phyloP scores from a whole-genome alignment of 768 basidiomycete species.

The Clitopilus passeckerianus region DNA sequence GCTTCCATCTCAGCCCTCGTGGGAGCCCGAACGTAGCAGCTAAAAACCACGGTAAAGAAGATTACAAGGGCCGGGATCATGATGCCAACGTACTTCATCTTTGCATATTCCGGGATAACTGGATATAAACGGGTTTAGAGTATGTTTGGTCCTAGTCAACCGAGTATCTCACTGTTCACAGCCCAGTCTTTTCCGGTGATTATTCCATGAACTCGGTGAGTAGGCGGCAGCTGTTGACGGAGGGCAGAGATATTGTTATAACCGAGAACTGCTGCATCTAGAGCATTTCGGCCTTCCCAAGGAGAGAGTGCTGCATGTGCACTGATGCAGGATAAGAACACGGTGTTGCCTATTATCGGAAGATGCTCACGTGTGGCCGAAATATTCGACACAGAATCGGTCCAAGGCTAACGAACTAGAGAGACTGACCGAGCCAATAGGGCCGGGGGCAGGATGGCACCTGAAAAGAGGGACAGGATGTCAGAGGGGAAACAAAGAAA shows the following conservation, averaged over 20 bases:
- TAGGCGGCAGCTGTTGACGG: slow-evolving; percentile 77
- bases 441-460: slow-evolving; percentile 82
- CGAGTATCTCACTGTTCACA: slow-evolving; percentile 49
- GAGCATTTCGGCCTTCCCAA: slow-evolving; percentile 80
- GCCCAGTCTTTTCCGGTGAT: slow-evolving; percentile 75
- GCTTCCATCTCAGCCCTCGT: slow-evolving; percentile 55
- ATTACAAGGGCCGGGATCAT: too few relatives aligned
- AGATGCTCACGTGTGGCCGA: slow-evolving; percentile 60
- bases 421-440: slow-evolving; percentile 61
- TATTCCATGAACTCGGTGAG: slow-evolving; percentile 76
- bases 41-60: slow-evolving; percentile 12
- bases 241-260: slow-evolving; percentile 77
- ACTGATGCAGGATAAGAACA: slow-evolving; percentile 25
- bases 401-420: slow-evolving; percentile 61
- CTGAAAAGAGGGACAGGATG: slow-evolving; percentile 25
- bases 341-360: not conserved
- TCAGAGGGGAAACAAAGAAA: not conserved
- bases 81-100: slow-evolving; percentile 57
- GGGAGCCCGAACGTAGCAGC: slow-evolving; percentile 73
- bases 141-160: not conserved
- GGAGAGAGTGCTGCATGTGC: slow-evolving; percentile 78
- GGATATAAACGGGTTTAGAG: not conserved
- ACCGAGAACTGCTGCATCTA: slow-evolving; percentile 84
- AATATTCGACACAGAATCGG: slow-evolving; percentile 56
- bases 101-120: slow-evolving; percentile 85